These are phyloP conservation scores for Nemania diffusa DNA, from an alignment of 2,329 filamentous ascomycete genomes.

Conservation along the genomic window DNA sequence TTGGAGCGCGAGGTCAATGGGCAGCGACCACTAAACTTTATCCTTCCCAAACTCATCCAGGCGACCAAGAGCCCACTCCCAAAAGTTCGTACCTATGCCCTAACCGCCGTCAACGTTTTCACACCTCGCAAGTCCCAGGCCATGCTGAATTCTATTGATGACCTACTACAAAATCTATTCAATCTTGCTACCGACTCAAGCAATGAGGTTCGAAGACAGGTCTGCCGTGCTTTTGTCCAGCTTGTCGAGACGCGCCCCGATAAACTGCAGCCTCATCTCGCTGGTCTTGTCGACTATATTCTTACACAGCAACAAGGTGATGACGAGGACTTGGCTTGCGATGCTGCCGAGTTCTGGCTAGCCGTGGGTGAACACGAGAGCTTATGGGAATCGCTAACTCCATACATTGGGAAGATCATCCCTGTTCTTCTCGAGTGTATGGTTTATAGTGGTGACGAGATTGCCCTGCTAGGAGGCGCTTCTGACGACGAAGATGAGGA, in stretches of 20 bases:
- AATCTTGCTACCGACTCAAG: conserved; percentile 79
- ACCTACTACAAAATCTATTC: conserved; percentile 85
- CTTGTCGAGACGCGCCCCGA: conserved; percentile 91
- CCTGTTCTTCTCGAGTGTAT: conserved; percentile 93
- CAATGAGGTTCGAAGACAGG: conserved; percentile 87
- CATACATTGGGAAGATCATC: conserved; percentile 84
- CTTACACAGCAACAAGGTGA: conserved; percentile 87
- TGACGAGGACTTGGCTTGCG: conserved; percentile 89
- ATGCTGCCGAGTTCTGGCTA: conserved; percentile 98
- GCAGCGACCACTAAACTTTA: conserved; percentile 84
- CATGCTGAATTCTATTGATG: conserved; percentile 81
- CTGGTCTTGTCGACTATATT: conserved; percentile 91
- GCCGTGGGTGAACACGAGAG: conserved; percentile 88
- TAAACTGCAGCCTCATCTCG: conserved; percentile 88
- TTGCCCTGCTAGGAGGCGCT: conserved; percentile 82
- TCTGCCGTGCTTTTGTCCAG: conserved; percentile 92
- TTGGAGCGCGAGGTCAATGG: conserved; percentile 89
- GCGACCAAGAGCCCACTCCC: conserved; percentile 81
- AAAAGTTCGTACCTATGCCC: conserved; percentile 81
- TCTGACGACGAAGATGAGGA: conserved; percentile 92
- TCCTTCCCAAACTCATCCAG: conserved; percentile 90
- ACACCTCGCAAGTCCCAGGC: conserved; percentile 85
- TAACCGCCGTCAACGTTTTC: conserved; percentile 91
- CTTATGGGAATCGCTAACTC: conserved; percentile 78
- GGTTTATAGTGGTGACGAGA: conserved; percentile 96